These are phyloP conservation scores for Coemansia sp. DNA, from an alignment of 192 early-diverging fungal species.

Conservation along the genomic window DNA sequence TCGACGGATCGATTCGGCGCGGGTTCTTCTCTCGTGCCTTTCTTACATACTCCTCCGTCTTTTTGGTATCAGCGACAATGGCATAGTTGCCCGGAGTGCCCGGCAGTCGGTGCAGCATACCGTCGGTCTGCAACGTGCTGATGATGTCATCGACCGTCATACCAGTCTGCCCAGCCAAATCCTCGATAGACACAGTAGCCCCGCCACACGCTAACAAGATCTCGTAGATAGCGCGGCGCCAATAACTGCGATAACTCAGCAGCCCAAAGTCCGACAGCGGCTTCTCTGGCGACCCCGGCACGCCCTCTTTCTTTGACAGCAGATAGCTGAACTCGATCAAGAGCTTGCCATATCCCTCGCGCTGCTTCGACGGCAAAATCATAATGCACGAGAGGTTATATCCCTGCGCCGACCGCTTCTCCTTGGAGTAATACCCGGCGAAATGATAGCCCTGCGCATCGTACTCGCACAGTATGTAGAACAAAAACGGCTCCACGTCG, in stretches of 20 bases:
- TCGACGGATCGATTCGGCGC: slow-evolving; percentile 55
- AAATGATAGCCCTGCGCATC: slow-evolving; percentile 78
- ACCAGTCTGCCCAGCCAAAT: slow-evolving; percentile 66
- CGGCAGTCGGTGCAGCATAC: slow-evolving; percentile 34
- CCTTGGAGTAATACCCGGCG: slow-evolving; percentile 98
- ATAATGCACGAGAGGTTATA: slow-evolving; percentile 96
- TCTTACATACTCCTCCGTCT: slow-evolving; percentile 47
- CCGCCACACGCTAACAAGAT: slow-evolving; percentile 49
- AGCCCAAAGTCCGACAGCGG: slow-evolving; percentile 89
- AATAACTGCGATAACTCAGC: slow-evolving; percentile 85
- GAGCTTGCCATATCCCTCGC: slow-evolving; percentile 89
- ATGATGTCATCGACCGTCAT: slow-evolving; percentile 84
- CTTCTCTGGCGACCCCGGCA: slow-evolving; percentile 85
- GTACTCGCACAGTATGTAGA: slow-evolving; percentile 86
- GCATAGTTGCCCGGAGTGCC: slow-evolving; percentile 37
- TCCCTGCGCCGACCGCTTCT: slow-evolving; percentile 78
- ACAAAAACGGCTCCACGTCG: slow-evolving; percentile 96
- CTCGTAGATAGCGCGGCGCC: slow-evolving; percentile 73
- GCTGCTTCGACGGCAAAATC: slow-evolving; percentile 82
- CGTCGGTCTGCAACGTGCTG: slow-evolving; percentile 65
- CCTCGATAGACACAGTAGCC: slow-evolving; percentile 38
- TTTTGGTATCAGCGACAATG: slow-evolving; percentile 52
- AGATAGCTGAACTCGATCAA: slow-evolving; percentile 93
- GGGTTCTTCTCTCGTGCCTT: slow-evolving; percentile 57
- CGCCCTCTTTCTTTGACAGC: slow-evolving; percentile 71